These are phyloP conservation scores for Takakia lepidozioides DNA, from an alignment of 225 moss, liverwort and hornwort species.

Conservation along the genomic window DNA sequence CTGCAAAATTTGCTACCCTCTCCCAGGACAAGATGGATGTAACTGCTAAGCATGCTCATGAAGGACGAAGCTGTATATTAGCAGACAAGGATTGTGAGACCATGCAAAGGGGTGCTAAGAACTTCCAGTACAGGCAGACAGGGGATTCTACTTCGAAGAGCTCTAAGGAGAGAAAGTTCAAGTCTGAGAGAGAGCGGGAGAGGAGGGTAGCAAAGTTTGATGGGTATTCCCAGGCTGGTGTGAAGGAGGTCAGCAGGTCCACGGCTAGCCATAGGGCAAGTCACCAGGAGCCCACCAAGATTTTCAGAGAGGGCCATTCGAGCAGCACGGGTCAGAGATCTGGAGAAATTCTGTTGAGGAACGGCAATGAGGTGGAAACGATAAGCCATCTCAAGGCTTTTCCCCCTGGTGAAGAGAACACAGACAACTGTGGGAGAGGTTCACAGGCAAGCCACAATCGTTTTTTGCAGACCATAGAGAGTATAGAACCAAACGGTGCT, in stretches of 20 bases:
- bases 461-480: no score
- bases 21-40: slow-evolving; percentile 2
- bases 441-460: no score
- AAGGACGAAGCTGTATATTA: slow-evolving; percentile 9
- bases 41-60: slow-evolving; percentile 4
- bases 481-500: no score
- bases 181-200: slow-evolving; percentile 17
- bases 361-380: slow-evolving; percentile 12
- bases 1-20: no score
- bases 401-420: no score
- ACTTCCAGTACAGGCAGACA: no score
- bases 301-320: slow-evolving; percentile 7
- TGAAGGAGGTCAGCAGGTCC: neutral
- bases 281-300: neutral
- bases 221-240: no score
- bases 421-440: no score
- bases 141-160: slow-evolving; percentile 10
- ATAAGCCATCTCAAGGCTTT: slow-evolving; percentile 11
- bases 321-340: slow-evolving; percentile 22
- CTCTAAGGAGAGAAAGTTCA: slow-evolving; percentile 12
- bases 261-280: slow-evolving; percentile 5
- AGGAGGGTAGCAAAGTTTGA: no score
- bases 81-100: no score
- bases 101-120: no score
- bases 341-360: slow-evolving; percentile 15